phyloP scores from a whole-genome alignment of 192 early-diverging fungal species.

The Coemansia sp. region DNA sequence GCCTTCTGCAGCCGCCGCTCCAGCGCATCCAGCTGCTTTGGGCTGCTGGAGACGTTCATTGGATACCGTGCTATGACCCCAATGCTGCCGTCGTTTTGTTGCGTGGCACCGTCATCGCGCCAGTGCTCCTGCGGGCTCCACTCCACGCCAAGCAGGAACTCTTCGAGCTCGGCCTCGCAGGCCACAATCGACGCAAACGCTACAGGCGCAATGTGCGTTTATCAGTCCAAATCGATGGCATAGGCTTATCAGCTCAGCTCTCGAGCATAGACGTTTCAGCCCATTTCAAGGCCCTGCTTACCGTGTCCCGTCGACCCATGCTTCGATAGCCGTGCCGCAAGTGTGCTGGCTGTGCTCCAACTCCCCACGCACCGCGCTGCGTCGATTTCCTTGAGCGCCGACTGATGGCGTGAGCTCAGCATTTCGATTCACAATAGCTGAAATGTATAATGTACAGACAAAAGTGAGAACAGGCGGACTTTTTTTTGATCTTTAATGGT shows the following conservation, averaged over 20 bases:
- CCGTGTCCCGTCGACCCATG: slow-evolving; percentile 30
- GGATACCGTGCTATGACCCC: slow-evolving; percentile 21
- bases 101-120: slow-evolving; percentile 22
- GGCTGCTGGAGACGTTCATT: slow-evolving; percentile 32
- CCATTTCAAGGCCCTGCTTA: slow-evolving; percentile 1
- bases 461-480: no score
- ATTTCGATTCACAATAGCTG: slow-evolving; percentile 8
- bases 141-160: slow-evolving; percentile 23
- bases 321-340: slow-evolving; percentile 33
- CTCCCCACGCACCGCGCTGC: slow-evolving; percentile 50
- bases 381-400: slow-evolving; percentile 49
- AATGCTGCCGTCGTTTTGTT: background rate
- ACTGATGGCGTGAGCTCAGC: slow-evolving; percentile 40
- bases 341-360: slow-evolving; percentile 27
- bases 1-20: slow-evolving; percentile 22
- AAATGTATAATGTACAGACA: background rate
- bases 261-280: no score
- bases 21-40: slow-evolving; percentile 13
- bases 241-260: background rate
- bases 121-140: slow-evolving; percentile 46
- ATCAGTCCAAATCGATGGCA: background rate
- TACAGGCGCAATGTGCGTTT: background rate
- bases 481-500: no score
- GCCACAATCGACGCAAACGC: slow-evolving; percentile 28
- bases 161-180: slow-evolving; percentile 46